Conservation (phyloP, 139 green algal genomes). For the Asterochloris sp. region DNA sequence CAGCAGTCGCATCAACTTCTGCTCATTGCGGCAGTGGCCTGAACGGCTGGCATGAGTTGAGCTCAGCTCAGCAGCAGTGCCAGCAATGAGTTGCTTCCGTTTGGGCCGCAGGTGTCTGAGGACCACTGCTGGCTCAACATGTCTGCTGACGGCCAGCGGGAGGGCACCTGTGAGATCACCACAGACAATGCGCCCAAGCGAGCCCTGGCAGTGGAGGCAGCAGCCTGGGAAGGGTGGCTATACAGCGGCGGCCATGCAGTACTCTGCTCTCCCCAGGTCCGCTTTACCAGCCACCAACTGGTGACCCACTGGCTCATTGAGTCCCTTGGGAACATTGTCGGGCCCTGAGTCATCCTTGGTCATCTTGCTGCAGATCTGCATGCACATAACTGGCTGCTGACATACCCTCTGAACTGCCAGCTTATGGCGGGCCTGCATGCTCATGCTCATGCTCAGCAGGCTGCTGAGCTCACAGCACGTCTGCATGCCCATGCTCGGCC, state of each 20-base stretch:
- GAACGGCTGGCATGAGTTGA: neutral
- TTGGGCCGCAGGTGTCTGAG: slow-evolving; percentile 28
- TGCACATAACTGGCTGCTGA: neutral
- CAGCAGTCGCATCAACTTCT: too few relatives aligned
- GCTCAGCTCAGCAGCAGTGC: neutral
- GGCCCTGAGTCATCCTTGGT: neutral
- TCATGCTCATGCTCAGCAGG: neutral
- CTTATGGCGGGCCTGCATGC: neutral
- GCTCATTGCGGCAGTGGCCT: too few relatives aligned
- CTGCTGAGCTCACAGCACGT: neutral
- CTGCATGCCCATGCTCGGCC: neutral
- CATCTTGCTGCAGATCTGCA: neutral
- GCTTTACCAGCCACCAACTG: neutral
- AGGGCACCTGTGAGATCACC: slow-evolving; percentile 31
- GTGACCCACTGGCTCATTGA: neutral
- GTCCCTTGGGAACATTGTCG: neutral
- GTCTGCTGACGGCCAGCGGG: neutral
- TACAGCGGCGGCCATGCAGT: slow-evolving; percentile 37
- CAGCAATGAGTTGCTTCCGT: neutral
- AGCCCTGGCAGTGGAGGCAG: slow-evolving; percentile 20
- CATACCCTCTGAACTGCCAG: neutral
- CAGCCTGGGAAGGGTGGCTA: slow-evolving; percentile 39
- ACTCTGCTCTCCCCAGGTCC: slow-evolving; percentile 22
- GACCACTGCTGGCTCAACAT: slow-evolving; percentile 39
- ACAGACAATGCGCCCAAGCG: slow-evolving; percentile 34